Percentiles rank a stretch among this genome's conserved stretches.
Conservation (phyloP, 257 asterid genomes). For the Solanum stenotomum region DNA sequence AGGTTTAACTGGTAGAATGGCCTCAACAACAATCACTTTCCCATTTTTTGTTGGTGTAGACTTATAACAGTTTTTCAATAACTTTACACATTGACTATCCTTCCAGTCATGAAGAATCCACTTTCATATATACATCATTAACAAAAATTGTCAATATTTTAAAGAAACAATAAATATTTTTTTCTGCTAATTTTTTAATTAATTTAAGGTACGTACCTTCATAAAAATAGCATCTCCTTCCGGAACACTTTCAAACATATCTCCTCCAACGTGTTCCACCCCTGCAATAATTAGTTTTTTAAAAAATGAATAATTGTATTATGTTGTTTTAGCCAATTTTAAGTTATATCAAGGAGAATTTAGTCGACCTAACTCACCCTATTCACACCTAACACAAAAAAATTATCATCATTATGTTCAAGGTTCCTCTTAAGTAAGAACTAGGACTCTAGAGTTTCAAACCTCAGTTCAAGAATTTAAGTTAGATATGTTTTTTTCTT, state of each 20-base stretch:
- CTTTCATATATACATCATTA: not conserved
- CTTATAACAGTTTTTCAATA: slow-evolving; percentile 23
- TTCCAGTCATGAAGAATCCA: slow-evolving; percentile 43
- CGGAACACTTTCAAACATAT: slow-evolving; percentile 38
- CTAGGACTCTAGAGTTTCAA: too few species aligned
- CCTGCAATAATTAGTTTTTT: slow-evolving; percentile 12
- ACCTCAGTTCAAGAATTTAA: too few species aligned
- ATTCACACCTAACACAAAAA: not conserved
- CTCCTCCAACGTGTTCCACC: slow-evolving; percentile 35
- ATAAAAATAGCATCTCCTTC: slow-evolving; percentile 27
- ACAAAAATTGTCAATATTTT: not conserved
- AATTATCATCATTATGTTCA: not conserved
- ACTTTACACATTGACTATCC: slow-evolving; percentile 20
- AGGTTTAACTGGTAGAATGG: slow-evolving; percentile 5
- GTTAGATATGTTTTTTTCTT: too few species aligned
- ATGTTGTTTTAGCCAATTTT: not conserved
- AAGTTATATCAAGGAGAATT: too few species aligned
- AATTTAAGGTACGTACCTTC: not conserved
- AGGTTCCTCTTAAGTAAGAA: too few species aligned
- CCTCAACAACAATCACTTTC: slow-evolving; percentile 23
- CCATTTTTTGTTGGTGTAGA: slow-evolving; percentile 18
- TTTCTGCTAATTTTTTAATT: not conserved
- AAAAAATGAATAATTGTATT: not conserved
- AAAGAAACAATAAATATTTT: not conserved
- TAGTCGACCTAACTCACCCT: too few species aligned